Conservation (phyloP, 495 filamentous ascomycete genomes). For the Talaromyces trachyspermus region DNA sequence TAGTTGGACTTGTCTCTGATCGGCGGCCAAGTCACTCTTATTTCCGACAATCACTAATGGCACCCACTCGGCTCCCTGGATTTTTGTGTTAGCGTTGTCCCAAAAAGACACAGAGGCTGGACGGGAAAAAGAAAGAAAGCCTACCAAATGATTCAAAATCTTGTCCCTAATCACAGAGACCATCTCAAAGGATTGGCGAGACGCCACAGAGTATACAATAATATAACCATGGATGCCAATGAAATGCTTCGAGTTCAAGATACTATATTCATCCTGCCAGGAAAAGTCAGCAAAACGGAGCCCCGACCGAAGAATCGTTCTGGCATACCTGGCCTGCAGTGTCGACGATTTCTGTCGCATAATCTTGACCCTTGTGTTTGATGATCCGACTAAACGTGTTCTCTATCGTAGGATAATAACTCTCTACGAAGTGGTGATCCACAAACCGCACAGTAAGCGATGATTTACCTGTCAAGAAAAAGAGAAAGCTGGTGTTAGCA, state of each 20-base stretch:
- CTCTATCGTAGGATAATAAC: constrained; percentile 98
- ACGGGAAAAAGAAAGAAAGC: constrained; percentile 25
- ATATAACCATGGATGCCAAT: constrained; percentile 99
- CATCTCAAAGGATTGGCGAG: constrained; percentile 94
- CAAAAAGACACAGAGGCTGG: constrained; percentile 6
- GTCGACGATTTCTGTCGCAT: constrained; percentile 94
- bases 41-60: constrained; percentile 94
- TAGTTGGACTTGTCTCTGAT: constrained; percentile 82
- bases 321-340: constrained; percentile 85
- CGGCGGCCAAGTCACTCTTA: constrained; percentile 87
- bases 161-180: constrained; percentile 90
- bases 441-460: constrained; percentile 97
- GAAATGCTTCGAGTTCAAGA: constrained; percentile 96
- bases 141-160: constrained; percentile 93
- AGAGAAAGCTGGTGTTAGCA: no score
- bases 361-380: constrained; percentile 85
- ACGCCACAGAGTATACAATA: constrained; percentile 92
- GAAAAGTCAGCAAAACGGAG: not conserved
- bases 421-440: constrained; percentile 96
- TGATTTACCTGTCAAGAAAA: constrained; percentile 67
- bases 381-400: constrained; percentile 97
- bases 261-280: constrained; percentile 89
- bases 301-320: not conserved
- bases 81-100: not conserved
- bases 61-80: constrained; percentile 81